Evolutionary conservation across 164 flowering plant species (phyloP), one percentile per base, ranked within the genome.

Genomic region (Vitis amurensis): DNA sequence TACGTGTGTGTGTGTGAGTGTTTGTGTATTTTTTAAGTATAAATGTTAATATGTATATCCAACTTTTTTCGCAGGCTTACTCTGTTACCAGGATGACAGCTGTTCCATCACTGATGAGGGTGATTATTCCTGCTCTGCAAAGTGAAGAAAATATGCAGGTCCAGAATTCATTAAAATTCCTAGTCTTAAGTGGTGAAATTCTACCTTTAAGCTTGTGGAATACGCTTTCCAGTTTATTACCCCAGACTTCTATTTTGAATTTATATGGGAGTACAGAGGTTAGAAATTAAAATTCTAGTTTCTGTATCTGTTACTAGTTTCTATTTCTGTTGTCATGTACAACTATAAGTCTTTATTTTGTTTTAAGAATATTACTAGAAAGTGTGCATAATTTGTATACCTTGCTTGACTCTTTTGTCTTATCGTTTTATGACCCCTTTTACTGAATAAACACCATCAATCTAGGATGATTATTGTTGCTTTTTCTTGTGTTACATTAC

Each of bases 221-320:
- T 56, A 68, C 23, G 30, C 85, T 95, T 44, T 59, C 76, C 69
- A 78, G 77, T 68, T 67, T 90, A 69, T 81, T 95, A 67, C 98
- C 98, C 2, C 64, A 72, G 27, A 87, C 94, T 71, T 63, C 87
- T 72, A 84, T 95, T 65, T 78, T 92, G 83, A 95, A 95, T 78
- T 74, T 95, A 52, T 95, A 95, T 82, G 99, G 99, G 64, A 91
- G 97, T 78, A 95, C 99, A 65, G 99, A 95, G 96, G 99, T 91
- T 57, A 84, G 92, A 67, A 61, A 11, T 53, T 27, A 67, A 16
- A 19, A 12, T 14, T n/a, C 6, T 2, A 30, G 37, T 29, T n/a
- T 60, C n/a, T 52, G 1, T 23, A 23, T 23, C 27, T 23, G 27
- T 23, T 23, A 23, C 6, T 2, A 30, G 37, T 29, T n/a, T 60